Conservation (phyloP, 2,329 filamentous ascomycete genomes). For the Blumeriella jaapii region DNA sequence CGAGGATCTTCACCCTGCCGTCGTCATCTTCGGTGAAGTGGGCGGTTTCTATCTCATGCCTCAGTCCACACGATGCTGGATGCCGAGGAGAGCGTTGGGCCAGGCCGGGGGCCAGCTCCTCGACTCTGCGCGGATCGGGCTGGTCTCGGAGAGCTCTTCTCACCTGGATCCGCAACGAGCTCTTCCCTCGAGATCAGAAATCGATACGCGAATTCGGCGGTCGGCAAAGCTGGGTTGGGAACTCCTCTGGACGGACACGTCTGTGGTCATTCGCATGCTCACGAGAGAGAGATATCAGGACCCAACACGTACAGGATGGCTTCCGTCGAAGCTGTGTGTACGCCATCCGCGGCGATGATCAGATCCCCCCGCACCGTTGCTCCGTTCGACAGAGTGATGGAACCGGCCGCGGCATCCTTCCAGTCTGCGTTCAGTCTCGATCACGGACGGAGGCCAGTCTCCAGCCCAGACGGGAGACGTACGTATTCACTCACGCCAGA, state of each 20-base stretch:
- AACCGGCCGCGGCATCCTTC: conserved; percentile 32
- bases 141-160: no score
- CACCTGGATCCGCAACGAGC: conserved; percentile 21
- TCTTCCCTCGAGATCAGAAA: conserved; percentile 22
- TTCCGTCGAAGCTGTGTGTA: conserved; percentile 21
- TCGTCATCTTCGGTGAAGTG: conserved; percentile 23
- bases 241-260: no score
- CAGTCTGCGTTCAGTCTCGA: no score
- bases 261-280: no score
- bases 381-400: conserved; percentile 33
- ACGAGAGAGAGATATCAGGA: neutral
- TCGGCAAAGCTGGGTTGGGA: conserved; percentile 5
- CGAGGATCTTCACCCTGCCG: conserved; percentile 20
- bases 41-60: conserved; percentile 18
- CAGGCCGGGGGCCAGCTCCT: no score
- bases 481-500: conserved; percentile 29
- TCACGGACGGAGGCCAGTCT: no score
- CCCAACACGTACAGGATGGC: conserved; percentile 1
- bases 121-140: no score
- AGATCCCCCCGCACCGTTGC: conserved; percentile 26
- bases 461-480: no score
- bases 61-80: no score
- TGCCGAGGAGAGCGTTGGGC: no score
- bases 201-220: conserved; percentile 24
- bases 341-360: conserved; percentile 30